Evolutionary conservation across 2,329 filamentous ascomycete genomes (phyloP), one percentile per base, ranked within the genome.

Genomic region (Calonectria pseudoturangicola): DNA sequence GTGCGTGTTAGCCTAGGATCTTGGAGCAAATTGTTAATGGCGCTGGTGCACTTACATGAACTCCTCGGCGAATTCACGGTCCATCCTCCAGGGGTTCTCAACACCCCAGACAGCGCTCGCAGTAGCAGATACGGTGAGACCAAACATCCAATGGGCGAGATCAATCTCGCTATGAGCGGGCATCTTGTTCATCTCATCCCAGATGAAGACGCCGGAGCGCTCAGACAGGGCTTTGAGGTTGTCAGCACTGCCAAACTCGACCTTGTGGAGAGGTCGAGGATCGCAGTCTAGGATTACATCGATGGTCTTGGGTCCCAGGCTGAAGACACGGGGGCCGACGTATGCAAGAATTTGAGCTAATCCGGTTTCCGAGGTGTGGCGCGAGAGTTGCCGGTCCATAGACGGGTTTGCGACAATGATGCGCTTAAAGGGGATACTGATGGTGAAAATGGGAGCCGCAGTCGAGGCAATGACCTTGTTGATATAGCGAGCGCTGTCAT

Each of bases 51-150:
- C 79, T 78, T 72, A 78, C 81, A 82, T 81, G 67, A 82, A 82
- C 28, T 81, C 79, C 15, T 79, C 73, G 2, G 79, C 73, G 54
- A 82, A 82, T 60, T 82, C 79, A 6, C 69, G 68, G 25, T 82
- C 81, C 71, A 79, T 77, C 3, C 79, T 75, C 81, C 81, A 82
- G 3, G 81, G 81, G 63, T 82, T 82, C 41, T 76, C 65, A 3
- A 75, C 73, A 5, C 81, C 81, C 81, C 81, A 82, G 25, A 82
- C 79, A 25, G 81, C 79, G 41, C 74, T 81, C 0, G 81, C 81
- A 9, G 81, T 78, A n/a, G 80, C 79, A n/a, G 81, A 77, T 9
- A 80, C 78, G 5, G 80, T 77, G 47, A 81, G 27, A 15, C 79
- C 75, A 67, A 82, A 82, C 33, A 82, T 73, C 81, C 80, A 82